Evolutionary conservation across 1,139 yeast genomes (phyloP).

Genomic region (Diutina ranongensis): DNA sequence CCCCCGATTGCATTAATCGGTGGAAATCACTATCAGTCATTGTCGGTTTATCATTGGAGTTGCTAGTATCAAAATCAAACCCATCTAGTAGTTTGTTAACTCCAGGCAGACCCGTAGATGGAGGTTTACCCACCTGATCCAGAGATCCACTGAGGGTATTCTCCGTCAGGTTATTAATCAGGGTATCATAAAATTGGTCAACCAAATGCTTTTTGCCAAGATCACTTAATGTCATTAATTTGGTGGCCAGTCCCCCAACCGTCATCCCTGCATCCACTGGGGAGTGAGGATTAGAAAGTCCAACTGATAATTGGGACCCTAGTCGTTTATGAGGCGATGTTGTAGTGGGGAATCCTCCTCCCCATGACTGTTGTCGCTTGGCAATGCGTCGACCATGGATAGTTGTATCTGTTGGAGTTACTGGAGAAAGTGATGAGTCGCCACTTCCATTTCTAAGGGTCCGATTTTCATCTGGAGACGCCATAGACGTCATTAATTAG

Average conservation of each 20-base stretch:
- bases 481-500: not conserved
- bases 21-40: constrained; percentile 4
- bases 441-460: not conserved
- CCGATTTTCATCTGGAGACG: not conserved
- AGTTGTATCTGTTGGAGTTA: not conserved
- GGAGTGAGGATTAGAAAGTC: not conserved
- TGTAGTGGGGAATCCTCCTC: not conserved
- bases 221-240: not conserved
- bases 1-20: not conserved
- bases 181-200: constrained; percentile 3
- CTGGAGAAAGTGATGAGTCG: not conserved
- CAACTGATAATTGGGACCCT: not conserved
- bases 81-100: constrained; percentile 1
- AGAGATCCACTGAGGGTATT: not conserved
- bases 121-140: not conserved
- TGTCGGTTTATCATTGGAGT: not conserved
- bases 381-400: not conserved
- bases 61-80: not conserved
- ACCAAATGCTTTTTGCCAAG: constrained; percentile 4
- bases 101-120: not conserved
- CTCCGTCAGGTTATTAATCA: constrained; percentile 1
- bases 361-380: not conserved
- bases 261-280: not conserved
- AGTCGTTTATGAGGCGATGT: not conserved
- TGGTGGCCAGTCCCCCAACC: not conserved